phyloP scores from a whole-genome alignment of 1,284 basidiomycete genomes.

The Cutaneotrichosporon spelunceum region DNA sequence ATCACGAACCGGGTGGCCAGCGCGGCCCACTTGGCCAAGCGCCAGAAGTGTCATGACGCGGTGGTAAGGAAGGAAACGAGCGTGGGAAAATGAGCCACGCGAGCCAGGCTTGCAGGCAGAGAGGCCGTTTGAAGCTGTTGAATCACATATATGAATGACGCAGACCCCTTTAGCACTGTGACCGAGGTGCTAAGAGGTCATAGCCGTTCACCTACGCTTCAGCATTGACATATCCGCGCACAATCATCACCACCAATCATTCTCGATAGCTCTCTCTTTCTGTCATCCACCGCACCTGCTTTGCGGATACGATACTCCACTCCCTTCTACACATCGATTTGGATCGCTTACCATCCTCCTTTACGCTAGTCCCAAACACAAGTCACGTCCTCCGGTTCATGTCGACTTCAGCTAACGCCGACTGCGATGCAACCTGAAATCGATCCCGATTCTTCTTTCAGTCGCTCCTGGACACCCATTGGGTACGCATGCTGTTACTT shows the following conservation, averaged over 20 bases:
- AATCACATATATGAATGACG: no score
- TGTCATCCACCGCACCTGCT: no score
- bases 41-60: neutral
- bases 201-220: no score
- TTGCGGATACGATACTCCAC: no score
- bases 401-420: neutral
- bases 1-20: neutral
- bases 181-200: no score
- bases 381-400: neutral
- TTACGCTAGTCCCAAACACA: neutral
- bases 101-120: neutral
- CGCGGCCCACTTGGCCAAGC: neutral
- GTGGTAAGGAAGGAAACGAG: neutral
- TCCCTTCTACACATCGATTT: no score
- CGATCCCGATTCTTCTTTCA: neutral
- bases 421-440: slow-evolving; percentile 7
- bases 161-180: no score
- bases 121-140: no score
- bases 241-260: no score
- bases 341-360: no score
- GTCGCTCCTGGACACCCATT: slow-evolving; percentile 29
- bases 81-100: neutral
- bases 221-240: no score
- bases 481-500: slow-evolving; percentile 25
- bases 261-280: no score